Conservation (phyloP, 768 basidiomycete genomes). For the Lactifluus pinguis region DNA sequence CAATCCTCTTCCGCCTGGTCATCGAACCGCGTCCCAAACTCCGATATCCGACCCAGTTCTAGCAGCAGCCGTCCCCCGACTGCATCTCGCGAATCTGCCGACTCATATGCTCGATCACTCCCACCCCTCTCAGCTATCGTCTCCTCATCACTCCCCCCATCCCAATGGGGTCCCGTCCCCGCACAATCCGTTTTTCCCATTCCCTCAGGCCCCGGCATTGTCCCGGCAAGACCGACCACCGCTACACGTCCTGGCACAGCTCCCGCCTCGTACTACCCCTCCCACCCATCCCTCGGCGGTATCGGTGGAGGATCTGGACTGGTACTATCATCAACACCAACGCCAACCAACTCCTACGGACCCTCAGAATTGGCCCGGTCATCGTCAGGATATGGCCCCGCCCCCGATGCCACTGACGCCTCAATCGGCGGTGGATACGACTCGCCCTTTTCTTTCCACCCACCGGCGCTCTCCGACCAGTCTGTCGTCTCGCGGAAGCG, state of each 20-base stretch:
- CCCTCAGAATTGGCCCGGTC: slow-evolving; percentile 30
- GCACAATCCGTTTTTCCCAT: slow-evolving; percentile 45
- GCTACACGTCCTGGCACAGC: slow-evolving; percentile 63
- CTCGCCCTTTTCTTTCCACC: slow-evolving; percentile 75
- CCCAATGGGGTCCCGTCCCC: slow-evolving; percentile 21
- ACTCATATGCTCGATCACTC: slow-evolving; percentile 41
- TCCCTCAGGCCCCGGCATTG: slow-evolving; percentile 44
- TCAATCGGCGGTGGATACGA: slow-evolving; percentile 34
- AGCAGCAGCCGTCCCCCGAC: slow-evolving; percentile 44
- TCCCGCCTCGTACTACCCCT: slow-evolving; percentile 53
- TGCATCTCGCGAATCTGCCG: slow-evolving; percentile 36
- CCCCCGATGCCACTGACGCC: slow-evolving; percentile 24
- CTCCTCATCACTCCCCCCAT: slow-evolving; percentile 50
- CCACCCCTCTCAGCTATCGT: slow-evolving; percentile 70
- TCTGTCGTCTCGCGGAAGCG: slow-evolving; percentile 48
- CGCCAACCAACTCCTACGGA: slow-evolving; percentile 25
- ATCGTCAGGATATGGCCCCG: slow-evolving; percentile 24
- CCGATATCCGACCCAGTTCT: slow-evolving; percentile 38
- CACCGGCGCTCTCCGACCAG: slow-evolving; percentile 41
- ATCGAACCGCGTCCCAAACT: slow-evolving; percentile 21
- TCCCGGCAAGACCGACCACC: slow-evolving; percentile 46
- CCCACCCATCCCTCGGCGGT: slow-evolving; percentile 35
- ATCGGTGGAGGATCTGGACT: slow-evolving; percentile 37
- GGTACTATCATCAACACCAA: slow-evolving; percentile 23
- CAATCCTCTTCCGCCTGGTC: slow-evolving; percentile 16